Evolutionary conservation across 306 rosid species (phyloP), one percentile per base, ranked within the genome.

Genomic region (Calophaca sinica): DNA sequence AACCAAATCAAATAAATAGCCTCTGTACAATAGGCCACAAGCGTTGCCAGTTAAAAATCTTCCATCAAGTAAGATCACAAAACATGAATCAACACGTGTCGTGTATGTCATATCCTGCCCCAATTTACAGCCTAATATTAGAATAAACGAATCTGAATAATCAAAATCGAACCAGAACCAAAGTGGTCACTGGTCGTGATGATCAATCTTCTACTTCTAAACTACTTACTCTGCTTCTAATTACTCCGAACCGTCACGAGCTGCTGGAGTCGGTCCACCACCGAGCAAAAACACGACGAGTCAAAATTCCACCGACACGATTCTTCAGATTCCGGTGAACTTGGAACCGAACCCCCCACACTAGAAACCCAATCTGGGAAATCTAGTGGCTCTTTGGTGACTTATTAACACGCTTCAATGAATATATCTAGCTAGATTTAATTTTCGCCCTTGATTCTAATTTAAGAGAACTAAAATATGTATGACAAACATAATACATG

Each of bases 351-450:
- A 31, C 65, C 7, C 3, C 72, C 50, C 0, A 29, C 73, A 12
- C 68, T 26, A 2, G 97, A 91, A 82, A 72, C 82, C 96, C 98
- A 94, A 5, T 91, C 90, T 0, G 86, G 86, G 67, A 90, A 94
- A 73, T 92, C 96, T 92, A 90, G 26, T 88, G 96, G 15, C 87
- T 65, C 65, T 93, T 87, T 6, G 99, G 99, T 11, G 86, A 20
- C 0, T 81, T 79, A 1, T 55, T 66, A 3, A 45, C 42, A 2
- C 20, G 39, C 45, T 83, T 72, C 79, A 71, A 44, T 65, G 74
- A 45, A 84, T 20, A 0, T 20, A 20, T 20, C 26, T 20, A 0
- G 26, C 26, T 20, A 20, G 26, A 20, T 20, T 20, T 20, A 20
- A 20, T 20, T 20, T 20, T 20, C 26, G 1, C 26, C 26, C 26